Conservation (phyloP, 106 monocot species). For the Dendrobium nobile region DNA sequence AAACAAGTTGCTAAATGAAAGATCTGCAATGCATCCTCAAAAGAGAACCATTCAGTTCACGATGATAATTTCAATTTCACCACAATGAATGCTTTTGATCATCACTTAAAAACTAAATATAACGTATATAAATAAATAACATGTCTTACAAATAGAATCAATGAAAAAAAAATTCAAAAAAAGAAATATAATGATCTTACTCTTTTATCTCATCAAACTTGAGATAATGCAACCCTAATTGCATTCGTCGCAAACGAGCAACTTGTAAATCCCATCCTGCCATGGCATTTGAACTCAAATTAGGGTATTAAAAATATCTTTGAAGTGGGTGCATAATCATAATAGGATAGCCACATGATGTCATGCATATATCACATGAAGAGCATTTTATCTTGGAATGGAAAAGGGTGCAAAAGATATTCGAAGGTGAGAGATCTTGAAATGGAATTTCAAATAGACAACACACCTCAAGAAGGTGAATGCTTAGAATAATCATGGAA, state of each 20-base stretch:
- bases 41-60: neutral
- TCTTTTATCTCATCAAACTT: constrained; percentile 66
- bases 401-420: neutral
- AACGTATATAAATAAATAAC: neutral
- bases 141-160: too few species aligned
- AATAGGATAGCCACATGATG: neutral
- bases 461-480: neutral
- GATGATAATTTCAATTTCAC: neutral
- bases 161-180: neutral
- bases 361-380: neutral
- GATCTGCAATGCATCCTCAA: neutral
- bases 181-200: constrained; percentile 37
- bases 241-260: constrained; percentile 68
- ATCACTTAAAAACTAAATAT: neutral
- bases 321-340: neutral
- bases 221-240: constrained; percentile 68
- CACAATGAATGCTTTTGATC: neutral
- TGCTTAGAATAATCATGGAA: neutral
- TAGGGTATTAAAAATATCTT: neutral
- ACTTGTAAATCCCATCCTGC: constrained; percentile 76
- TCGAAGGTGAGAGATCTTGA: neutral
- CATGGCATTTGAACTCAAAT: constrained; percentile 13
- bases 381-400: neutral
- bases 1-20: neutral
- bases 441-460: neutral